phyloP scores from a whole-genome alignment of 2,329 filamentous ascomycete species.

The Fusarium zealandicum region DNA sequence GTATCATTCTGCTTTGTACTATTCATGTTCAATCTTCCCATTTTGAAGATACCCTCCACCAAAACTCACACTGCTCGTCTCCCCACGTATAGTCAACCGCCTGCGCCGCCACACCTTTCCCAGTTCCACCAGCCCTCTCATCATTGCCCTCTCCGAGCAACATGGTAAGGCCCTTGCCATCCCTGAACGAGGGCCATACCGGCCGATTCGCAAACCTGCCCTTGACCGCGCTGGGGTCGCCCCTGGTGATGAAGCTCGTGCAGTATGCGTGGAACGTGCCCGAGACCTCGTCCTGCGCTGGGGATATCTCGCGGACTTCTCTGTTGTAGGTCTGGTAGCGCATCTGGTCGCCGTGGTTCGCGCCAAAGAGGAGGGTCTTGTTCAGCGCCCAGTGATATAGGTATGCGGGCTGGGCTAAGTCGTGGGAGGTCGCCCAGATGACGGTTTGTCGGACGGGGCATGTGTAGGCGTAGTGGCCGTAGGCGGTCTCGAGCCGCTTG shows the following conservation, averaged over 20 bases:
- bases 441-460: slow-evolving; percentile 36
- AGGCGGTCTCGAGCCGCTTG: slow-evolving; percentile 32
- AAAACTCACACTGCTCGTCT: slow-evolving; percentile 55
- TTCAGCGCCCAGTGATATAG: slow-evolving; percentile 44
- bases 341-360: slow-evolving; percentile 39
- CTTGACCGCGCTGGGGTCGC: slow-evolving; percentile 31
- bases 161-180: slow-evolving; percentile 48
- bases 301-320: slow-evolving; percentile 47
- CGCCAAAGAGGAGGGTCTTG: slow-evolving; percentile 34
- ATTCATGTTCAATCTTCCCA: slow-evolving; percentile 39
- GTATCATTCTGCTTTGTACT: background rate
- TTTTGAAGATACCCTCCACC: slow-evolving; percentile 48
- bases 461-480: slow-evolving; percentile 36
- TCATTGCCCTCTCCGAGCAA: slow-evolving; percentile 57
- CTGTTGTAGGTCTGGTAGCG: slow-evolving; percentile 49
- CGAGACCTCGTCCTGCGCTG: slow-evolving; percentile 36
- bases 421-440: slow-evolving; percentile 32
- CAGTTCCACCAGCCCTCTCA: slow-evolving; percentile 53
- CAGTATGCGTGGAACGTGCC: slow-evolving; percentile 35
- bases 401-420: slow-evolving; percentile 37
- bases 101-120: slow-evolving; percentile 48
- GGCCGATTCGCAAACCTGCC: slow-evolving; percentile 35
- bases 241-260: slow-evolving; percentile 34
- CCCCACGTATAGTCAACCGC: slow-evolving; percentile 52
- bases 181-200: slow-evolving; percentile 38